phyloP scores from a whole-genome alignment of 371 early-diverging fungal species.

The Mucor indicus region DNA sequence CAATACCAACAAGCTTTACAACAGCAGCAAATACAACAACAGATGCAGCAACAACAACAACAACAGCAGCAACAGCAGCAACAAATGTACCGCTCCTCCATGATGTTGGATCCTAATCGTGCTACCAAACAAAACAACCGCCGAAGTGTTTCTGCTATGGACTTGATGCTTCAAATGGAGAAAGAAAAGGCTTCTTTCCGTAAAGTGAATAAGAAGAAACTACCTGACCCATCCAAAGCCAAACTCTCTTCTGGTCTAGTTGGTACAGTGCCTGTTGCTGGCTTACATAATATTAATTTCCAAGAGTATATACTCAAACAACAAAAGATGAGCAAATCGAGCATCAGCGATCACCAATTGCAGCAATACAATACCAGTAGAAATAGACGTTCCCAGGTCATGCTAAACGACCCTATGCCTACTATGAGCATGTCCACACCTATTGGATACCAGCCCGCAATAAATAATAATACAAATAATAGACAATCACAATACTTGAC shows the following conservation, averaged over 20 bases:
- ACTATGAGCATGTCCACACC: constrained; percentile 18
- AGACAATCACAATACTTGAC: constrained; percentile 9
- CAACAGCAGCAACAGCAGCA: constrained; percentile 18
- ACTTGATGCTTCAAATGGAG: constrained; percentile 40
- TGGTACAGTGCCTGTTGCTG: constrained; percentile 27
- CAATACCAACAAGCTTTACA: constrained; percentile 34
- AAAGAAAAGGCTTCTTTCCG: constrained; percentile 34
- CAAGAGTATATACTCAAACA: constrained; percentile 23
- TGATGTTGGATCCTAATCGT: background rate
- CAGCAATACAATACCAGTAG: constrained; percentile 7
- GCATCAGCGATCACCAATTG: constrained; percentile 6
- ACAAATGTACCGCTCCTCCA: background rate
- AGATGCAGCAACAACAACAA: no score
- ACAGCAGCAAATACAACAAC: no score
- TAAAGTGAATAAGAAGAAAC: constrained; percentile 24
- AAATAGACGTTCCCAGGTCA: constrained; percentile 8
- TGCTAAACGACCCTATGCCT: constrained; percentile 16
- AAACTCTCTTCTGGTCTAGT: constrained; percentile 33
- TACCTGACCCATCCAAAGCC: constrained; percentile 32
- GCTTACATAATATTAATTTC: constrained; percentile 36
- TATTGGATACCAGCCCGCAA: constrained; percentile 7
- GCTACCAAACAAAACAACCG: constrained; percentile 23
- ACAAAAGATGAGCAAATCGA: constrained; percentile 12
- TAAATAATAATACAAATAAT: constrained; percentile 8
- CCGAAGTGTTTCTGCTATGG: constrained; percentile 46